A percentile compares a stretch with the other conserved stretches of the same genome.
Evolutionary conservation across 768 basidiomycete species (phyloP).

Genomic region (Hypholoma sublateritium): DNA sequence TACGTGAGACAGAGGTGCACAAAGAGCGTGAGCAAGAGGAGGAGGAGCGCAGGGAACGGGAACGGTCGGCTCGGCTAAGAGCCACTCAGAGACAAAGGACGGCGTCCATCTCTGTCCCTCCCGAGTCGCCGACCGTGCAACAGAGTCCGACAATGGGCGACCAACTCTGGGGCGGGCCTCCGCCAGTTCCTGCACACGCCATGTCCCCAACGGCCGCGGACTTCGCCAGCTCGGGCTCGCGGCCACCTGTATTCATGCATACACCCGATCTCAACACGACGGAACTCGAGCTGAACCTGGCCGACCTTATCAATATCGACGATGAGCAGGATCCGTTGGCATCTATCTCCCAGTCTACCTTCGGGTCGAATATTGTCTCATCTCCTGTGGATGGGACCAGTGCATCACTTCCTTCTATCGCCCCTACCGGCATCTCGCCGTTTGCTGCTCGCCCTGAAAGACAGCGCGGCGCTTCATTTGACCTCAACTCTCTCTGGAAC

Average conservation of each 20-base stretch:
- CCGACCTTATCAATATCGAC: constrained; percentile 77
- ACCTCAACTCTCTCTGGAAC: constrained; percentile 72
- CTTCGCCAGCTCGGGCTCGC: constrained; percentile 4
- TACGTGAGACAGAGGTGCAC: constrained; percentile 55
- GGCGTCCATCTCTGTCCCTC: constrained; percentile 62
- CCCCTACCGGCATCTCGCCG: constrained; percentile 47
- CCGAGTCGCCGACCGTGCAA: constrained; percentile 64
- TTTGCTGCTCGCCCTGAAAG: constrained; percentile 47
- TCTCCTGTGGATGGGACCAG: constrained; percentile 13
- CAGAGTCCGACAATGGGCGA: constrained; percentile 32
- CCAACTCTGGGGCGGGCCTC: constrained; percentile 58
- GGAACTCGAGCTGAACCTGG: constrained; percentile 70
- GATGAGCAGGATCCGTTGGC: constrained; percentile 42
- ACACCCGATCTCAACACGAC: constrained; percentile 35
- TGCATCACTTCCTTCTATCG: constrained; percentile 21
- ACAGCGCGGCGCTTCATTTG: constrained; percentile 56
- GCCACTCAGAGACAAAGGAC: constrained; percentile 50
- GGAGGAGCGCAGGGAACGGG: constrained; percentile 69
- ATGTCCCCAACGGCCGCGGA: constrained; percentile 25
- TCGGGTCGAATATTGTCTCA: constrained; percentile 9
- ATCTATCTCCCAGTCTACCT: constrained; percentile 7
- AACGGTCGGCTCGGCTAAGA: constrained; percentile 62
- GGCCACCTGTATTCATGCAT: constrained; percentile 28
- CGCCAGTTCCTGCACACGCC: constrained; percentile 53
- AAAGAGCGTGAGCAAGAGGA: constrained; percentile 64